Conservation (phyloP, 2,329 filamentous ascomycete genomes). For the Verticillium klebahnii region DNA sequence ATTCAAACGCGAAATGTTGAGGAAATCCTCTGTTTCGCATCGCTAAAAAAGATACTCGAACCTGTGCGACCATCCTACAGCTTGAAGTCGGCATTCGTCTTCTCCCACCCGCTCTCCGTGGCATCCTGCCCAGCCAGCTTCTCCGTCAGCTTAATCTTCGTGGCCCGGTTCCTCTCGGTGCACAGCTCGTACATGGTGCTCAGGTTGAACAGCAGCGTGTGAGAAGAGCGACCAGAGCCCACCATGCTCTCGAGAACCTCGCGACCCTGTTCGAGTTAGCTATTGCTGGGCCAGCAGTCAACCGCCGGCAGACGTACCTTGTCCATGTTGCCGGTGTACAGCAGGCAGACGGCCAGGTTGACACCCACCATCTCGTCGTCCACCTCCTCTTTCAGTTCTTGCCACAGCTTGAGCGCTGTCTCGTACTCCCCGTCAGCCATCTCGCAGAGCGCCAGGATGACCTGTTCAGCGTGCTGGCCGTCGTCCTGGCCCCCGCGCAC, state of each 20-base stretch:
- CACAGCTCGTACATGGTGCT: constrained; percentile 89
- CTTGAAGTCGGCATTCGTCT: constrained; percentile 71
- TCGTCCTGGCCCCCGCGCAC: constrained; percentile 28
- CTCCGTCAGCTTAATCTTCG: constrained; percentile 70
- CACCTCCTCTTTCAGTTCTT: constrained; percentile 32
- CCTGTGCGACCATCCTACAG: constrained; percentile 36
- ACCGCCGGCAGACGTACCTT: constrained; percentile 44
- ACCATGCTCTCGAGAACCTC: constrained; percentile 63
- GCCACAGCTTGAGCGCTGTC: constrained; percentile 60
- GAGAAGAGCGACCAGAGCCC: constrained; percentile 60
- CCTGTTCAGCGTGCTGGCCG: constrained; percentile 32
- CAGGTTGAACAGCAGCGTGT: constrained; percentile 82
- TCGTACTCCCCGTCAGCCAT: constrained; percentile 76
- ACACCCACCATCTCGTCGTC: constrained; percentile 69
- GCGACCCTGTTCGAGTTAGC: constrained; percentile 47
- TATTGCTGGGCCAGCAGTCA: neutral
- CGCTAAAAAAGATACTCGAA: neutral
- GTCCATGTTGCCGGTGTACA: constrained; percentile 75
- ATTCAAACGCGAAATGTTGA: neutral
- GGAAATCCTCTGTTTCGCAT: neutral
- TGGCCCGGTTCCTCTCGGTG: constrained; percentile 65
- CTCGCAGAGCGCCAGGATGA: constrained; percentile 64
- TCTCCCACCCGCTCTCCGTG: constrained; percentile 61
- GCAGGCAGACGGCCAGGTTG: constrained; percentile 76
- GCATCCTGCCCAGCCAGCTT: constrained; percentile 58